Evolutionary conservation across 2,329 filamentous ascomycete species (phyloP).

Genomic region (Waltergamsia citrina): DNA sequence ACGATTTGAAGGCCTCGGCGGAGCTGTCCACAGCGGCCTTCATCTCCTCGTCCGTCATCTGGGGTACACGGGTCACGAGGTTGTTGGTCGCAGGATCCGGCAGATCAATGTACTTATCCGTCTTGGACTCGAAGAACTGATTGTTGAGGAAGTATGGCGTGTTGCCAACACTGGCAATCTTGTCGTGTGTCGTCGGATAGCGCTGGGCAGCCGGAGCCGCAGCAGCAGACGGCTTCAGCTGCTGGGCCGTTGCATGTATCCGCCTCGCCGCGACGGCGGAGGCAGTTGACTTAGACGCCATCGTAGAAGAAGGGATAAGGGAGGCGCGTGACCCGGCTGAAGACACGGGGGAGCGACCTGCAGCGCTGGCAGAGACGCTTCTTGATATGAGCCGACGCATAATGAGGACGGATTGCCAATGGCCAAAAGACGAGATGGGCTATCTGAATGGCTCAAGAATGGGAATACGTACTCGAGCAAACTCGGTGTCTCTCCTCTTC

Average conservation of each 20-base stretch:
- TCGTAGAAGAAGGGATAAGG: slow-evolving; percentile 8
- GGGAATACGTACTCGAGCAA: slow-evolving; percentile 1
- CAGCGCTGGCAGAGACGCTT: slow-evolving; percentile 22
- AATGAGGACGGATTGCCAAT: slow-evolving; percentile 9
- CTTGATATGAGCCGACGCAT: slow-evolving; percentile 39
- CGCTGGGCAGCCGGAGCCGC: slow-evolving; percentile 43
- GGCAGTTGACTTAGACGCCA: slow-evolving; percentile 1
- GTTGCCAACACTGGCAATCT: slow-evolving; percentile 56
- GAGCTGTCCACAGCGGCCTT: slow-evolving; percentile 67
- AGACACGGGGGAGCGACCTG: slow-evolving; percentile 20
- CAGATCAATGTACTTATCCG: slow-evolving; percentile 68
- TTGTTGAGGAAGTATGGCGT: slow-evolving; percentile 81
- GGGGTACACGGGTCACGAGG: slow-evolving; percentile 72
- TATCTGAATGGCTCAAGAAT: neutral
- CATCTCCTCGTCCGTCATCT: slow-evolving; percentile 71
- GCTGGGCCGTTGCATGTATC: slow-evolving; percentile 47
- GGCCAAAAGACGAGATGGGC: too few relatives aligned
- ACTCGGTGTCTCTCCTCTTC: too few relatives aligned
- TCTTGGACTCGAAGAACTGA: slow-evolving; percentile 58
- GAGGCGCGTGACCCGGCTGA: slow-evolving; percentile 13
- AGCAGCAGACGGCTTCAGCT: slow-evolving; percentile 41
- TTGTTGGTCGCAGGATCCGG: slow-evolving; percentile 81
- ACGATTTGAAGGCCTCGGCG: slow-evolving; percentile 63
- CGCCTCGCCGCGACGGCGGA: slow-evolving; percentile 34
- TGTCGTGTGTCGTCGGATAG: slow-evolving; percentile 65